Conservation (phyloP, 2,329 filamentous ascomycete genomes). For the Colletotrichum tamarilloi region DNA sequence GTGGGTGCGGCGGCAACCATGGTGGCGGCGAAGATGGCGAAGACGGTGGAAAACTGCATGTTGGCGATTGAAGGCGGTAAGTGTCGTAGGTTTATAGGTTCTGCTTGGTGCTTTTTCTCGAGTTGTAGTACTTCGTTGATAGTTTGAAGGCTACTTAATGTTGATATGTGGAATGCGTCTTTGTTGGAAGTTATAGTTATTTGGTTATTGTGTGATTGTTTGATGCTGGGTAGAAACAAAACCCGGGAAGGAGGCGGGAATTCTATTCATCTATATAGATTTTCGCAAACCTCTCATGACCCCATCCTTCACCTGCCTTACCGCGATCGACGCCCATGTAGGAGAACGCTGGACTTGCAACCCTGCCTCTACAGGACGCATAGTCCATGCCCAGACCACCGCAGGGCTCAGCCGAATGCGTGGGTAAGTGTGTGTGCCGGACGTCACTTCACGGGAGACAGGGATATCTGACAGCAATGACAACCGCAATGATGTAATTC, state of each 20-base stretch:
- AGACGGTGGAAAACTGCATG: background rate
- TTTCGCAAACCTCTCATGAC: background rate
- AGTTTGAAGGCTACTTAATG: accelerated
- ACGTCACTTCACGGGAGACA: background rate
- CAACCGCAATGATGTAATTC: background rate
- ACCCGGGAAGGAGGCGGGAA: accelerated
- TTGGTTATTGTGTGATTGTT: accelerated
- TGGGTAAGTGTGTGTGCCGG: background rate
- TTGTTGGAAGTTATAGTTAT: background rate
- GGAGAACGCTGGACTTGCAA: background rate
- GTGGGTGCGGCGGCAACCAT: background rate
- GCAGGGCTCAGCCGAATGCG: background rate
- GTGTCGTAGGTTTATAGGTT: background rate
- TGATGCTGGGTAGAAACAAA: background rate
- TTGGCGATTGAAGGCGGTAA: background rate
- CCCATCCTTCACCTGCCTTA: background rate
- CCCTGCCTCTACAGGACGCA: background rate
- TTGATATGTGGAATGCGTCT: background rate
- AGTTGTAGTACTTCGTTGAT: background rate
- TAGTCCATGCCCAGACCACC: background rate
- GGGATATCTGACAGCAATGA: background rate
- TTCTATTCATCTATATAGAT: background rate
- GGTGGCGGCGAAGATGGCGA: background rate
- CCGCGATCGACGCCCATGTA: background rate
- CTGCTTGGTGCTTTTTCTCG: accelerated